These are phyloP conservation scores for Solanum hybrid DNA, from an alignment of 305 asterid genomes.

Conservation along the genomic window DNA sequence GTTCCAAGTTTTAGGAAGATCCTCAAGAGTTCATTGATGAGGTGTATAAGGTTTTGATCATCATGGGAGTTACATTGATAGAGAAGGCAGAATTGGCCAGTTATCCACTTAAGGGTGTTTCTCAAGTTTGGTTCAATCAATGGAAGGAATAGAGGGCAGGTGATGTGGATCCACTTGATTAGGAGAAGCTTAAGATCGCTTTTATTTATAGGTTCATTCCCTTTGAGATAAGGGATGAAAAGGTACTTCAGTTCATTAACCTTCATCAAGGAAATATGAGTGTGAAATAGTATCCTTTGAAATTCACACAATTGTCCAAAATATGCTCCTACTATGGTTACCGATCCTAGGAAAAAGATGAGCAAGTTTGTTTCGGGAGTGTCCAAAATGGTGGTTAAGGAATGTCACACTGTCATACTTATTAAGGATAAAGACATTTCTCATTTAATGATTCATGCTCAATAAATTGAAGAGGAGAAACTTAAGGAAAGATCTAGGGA, in stretches of 20 bases:
- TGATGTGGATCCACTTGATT: background rate
- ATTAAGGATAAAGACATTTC: too few relatives aligned
- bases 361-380: background rate
- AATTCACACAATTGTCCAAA: background rate
- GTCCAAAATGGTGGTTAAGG: too few relatives aligned
- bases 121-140: background rate
- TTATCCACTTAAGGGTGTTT: background rate
- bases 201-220: background rate
- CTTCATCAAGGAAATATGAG: background rate
- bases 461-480: too few relatives aligned
- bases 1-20: background rate
- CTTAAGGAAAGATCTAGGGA: too few relatives aligned
- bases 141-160: background rate
- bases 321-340: background rate
- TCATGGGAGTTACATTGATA: background rate
- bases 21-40: background rate
- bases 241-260: background rate
- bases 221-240: background rate
- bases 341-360: background rate
- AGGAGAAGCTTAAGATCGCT: too few relatives aligned
- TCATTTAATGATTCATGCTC: too few relatives aligned
- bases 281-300: background rate
- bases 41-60: background rate
- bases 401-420: too few relatives aligned
- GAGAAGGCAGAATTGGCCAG: background rate